Evolutionary conservation across 306 rosid genomes (phyloP), one percentile per base, ranked within the genome.

Genomic region (Medicago ruthenica): DNA sequence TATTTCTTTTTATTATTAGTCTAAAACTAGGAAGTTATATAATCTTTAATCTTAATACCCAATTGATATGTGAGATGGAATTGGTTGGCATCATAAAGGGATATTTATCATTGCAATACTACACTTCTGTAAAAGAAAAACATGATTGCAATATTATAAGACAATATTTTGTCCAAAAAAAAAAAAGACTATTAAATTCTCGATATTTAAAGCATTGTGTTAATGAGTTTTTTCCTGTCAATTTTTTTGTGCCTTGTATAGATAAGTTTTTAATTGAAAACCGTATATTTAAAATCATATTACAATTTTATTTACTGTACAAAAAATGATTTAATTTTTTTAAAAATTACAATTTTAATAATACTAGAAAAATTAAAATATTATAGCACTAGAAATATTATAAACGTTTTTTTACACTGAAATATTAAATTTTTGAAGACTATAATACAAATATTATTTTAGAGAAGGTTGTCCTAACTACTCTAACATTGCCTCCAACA

Each of bases 21-120:
- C 81, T 76, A 21, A 65, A 74, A 70, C 50, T 24, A 78, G 81
- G 15, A 81, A 81, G 61, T 85, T 81, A 78, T 74, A 71, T 71
- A 81, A 81, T 85, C 81, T 74, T 64, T 73, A 37, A 47, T 78
- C 64, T 62, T 76, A 57, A 85, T 65, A 64, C 57, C 58, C 57
- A 41, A 81, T 34, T 65, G 48, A 61, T 42, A 47, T 48, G 57
- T 50, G 68, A 39, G 55, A 36, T 73, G 3, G 3, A 21, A 37
- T 21, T 61, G 27, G 85, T 61, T 72, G 80, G 42, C 73, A 76
- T 76, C 24, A 40, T 59, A 59, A 11, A 67, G 10, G 8, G 7
- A 55, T 20, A 20, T 9, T 55, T 55, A 14, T 59, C 66, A 27
- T 13, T 59, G 76, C 45, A 67, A 36, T 40, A 80, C 77, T 37